These are phyloP conservation scores for Penicillium sp. DNA, from an alignment of 2,329 filamentous ascomycete genomes.

Conservation along the genomic window DNA sequence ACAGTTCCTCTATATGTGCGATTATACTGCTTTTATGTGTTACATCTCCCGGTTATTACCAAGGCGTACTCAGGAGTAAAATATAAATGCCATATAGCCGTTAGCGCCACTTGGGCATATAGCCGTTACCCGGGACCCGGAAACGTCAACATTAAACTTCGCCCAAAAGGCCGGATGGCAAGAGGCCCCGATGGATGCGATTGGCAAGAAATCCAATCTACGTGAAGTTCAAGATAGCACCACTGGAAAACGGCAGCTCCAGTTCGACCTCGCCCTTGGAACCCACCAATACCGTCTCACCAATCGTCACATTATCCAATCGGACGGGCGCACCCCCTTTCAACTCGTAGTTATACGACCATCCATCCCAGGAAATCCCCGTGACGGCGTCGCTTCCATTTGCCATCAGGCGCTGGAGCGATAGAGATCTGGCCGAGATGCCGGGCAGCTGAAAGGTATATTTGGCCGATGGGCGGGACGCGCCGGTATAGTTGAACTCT, in stretches of 20 bases:
- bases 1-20: neutral
- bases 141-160: neutral
- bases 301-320: conserved; percentile 52
- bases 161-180: too few species aligned
- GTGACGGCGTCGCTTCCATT: conserved; percentile 61
- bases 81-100: neutral
- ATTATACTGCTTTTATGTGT: neutral
- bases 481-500: conserved; percentile 55
- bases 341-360: conserved; percentile 58
- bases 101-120: too few species aligned
- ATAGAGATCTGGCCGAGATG: conserved; percentile 20
- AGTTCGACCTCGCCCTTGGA: conserved; percentile 32
- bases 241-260: conserved; percentile 26
- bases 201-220: neutral
- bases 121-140: neutral
- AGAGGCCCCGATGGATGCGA: neutral
- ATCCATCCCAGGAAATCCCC: conserved; percentile 58
- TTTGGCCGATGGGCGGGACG: conserved; percentile 20
- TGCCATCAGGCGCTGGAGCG: conserved; percentile 50
- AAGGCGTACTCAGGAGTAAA: neutral
- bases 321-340: conserved; percentile 50
- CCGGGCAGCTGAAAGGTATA: conserved; percentile 26
- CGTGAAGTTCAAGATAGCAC: conserved; percentile 17
- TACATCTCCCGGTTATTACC: too few species aligned
- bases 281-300: conserved; percentile 40